phyloP scores from a whole-genome alignment of 1,284 basidiomycete species.

The Xanthoconium separans region DNA sequence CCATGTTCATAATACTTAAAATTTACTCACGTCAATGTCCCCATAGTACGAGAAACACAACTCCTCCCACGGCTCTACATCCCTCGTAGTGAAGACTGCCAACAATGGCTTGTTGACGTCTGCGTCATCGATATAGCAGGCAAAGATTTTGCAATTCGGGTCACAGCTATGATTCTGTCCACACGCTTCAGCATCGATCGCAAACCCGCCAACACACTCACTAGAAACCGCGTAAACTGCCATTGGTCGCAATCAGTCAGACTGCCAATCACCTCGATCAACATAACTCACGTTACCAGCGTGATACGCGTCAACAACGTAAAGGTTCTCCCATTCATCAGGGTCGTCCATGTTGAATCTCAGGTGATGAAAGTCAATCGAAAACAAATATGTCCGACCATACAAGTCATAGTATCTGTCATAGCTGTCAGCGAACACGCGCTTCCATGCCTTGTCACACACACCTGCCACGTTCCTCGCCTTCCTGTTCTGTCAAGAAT shows the following conservation, averaged over 20 bases:
- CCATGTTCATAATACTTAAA: fast-evolving
- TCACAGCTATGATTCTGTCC: slow-evolving; percentile 86
- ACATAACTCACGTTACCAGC: slow-evolving; percentile 70
- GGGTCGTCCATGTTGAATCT: slow-evolving; percentile 36
- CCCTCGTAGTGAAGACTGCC: slow-evolving; percentile 66
- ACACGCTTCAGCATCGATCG: neutral
- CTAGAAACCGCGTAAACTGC: slow-evolving; percentile 70
- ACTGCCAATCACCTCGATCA: neutral
- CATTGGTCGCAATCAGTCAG: slow-evolving; percentile 12
- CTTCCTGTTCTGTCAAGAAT: slow-evolving; percentile 65
- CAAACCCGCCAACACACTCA: slow-evolving; percentile 32
- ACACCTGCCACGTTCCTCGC: slow-evolving; percentile 66
- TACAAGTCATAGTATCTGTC: slow-evolving; percentile 71
- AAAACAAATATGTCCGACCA: slow-evolving; percentile 83
- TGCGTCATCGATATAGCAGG: slow-evolving; percentile 69
- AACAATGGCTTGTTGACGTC: slow-evolving; percentile 61
- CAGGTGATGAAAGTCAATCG: slow-evolving; percentile 76
- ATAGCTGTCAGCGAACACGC: neutral
- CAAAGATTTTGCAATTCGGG: slow-evolving; percentile 75
- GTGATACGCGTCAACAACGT: slow-evolving; percentile 81
- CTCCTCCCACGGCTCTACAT: slow-evolving; percentile 70
- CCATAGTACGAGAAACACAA: slow-evolving; percentile 83
- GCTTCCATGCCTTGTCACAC: slow-evolving; percentile 22
- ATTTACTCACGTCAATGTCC: slow-evolving; percentile 37
- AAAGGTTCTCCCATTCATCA: slow-evolving; percentile 41